A percentile compares a stretch with the other conserved stretches of the same genome.
These are phyloP conservation scores for Solanum pimpinellifolium DNA, from an alignment of 257 asterid species.

Conservation along the genomic window DNA sequence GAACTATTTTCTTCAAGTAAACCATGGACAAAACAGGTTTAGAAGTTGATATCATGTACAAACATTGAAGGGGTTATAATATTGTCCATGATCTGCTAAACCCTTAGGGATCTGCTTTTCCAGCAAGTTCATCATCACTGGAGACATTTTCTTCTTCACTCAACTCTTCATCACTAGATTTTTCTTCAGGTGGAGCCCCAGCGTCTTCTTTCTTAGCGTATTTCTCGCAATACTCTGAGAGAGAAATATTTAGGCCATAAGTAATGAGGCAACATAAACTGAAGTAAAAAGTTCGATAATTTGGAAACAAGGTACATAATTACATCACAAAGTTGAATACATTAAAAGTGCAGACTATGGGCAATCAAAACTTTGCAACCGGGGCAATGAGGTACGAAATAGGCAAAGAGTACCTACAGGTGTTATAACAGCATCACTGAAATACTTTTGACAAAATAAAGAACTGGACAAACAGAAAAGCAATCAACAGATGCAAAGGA, in stretches of 20 bases:
- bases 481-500: neutral
- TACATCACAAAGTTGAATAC: neutral
- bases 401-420: neutral
- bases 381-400: neutral
- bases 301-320: neutral
- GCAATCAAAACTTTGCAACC: neutral
- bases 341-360: neutral
- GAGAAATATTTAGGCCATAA: neutral
- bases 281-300: neutral
- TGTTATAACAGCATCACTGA: neutral
- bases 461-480: neutral
- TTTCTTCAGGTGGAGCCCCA: conserved; percentile 56
- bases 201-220: conserved; percentile 73
- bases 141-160: conserved; percentile 64
- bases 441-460: neutral
- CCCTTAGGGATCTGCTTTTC: conserved; percentile 60
- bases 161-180: conserved; percentile 68
- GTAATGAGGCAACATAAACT: neutral
- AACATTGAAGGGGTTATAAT: neutral
- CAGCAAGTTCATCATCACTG: conserved; percentile 66
- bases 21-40: neutral
- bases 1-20: neutral
- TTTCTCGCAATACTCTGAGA: conserved; percentile 61
- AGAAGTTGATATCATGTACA: neutral
- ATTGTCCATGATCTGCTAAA: conserved; percentile 1